Percentiles rank a stretch among this genome's conserved stretches.
Conservation (phyloP, 164 flowering plant genomes). For the Dillenia suffruticosa region DNA sequence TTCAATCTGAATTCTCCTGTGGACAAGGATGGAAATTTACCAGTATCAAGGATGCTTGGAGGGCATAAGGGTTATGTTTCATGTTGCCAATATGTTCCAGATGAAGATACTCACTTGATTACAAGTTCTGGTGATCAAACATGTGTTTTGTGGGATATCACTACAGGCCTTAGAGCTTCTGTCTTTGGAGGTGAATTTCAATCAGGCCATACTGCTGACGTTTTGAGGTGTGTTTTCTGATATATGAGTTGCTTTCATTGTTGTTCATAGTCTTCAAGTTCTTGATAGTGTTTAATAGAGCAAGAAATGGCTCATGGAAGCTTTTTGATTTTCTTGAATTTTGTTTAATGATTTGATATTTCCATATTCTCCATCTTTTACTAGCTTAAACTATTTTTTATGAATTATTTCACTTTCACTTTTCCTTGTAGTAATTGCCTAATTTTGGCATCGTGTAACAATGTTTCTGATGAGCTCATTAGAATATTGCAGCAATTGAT, state of each 20-base stretch:
- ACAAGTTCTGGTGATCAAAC: slow-evolving; percentile 97
- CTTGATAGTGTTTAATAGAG: too few species aligned
- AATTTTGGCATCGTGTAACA: too few species aligned
- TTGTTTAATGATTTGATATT: too few species aligned
- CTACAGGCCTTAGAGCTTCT: slow-evolving; percentile 86
- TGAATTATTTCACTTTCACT: too few species aligned
- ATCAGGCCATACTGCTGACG: slow-evolving; percentile 93
- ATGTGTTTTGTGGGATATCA: slow-evolving; percentile 92
- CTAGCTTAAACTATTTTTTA: too few species aligned
- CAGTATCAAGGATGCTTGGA: slow-evolving; percentile 65
- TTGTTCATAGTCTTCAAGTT: too few species aligned
- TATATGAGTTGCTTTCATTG: neutral
- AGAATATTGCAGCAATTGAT: too few species aligned
- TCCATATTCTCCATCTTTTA: too few species aligned
- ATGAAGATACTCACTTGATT: slow-evolving; percentile 77
- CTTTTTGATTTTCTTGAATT: too few species aligned
- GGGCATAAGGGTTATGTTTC: slow-evolving; percentile 97
- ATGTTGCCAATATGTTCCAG: slow-evolving; percentile 91
- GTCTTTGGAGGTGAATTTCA: slow-evolving; percentile 99
- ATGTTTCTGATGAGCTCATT: too few species aligned
- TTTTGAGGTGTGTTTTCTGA: slow-evolving; percentile 53
- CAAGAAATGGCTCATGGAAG: too few species aligned
- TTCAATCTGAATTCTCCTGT: slow-evolving; percentile 80
- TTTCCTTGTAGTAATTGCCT: too few species aligned
- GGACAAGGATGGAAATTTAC: slow-evolving; percentile 78